Evolutionary conservation across 164 flowering plant species (phyloP), one percentile per base, ranked within the genome.

Genomic region (Litsea cubeba): DNA sequence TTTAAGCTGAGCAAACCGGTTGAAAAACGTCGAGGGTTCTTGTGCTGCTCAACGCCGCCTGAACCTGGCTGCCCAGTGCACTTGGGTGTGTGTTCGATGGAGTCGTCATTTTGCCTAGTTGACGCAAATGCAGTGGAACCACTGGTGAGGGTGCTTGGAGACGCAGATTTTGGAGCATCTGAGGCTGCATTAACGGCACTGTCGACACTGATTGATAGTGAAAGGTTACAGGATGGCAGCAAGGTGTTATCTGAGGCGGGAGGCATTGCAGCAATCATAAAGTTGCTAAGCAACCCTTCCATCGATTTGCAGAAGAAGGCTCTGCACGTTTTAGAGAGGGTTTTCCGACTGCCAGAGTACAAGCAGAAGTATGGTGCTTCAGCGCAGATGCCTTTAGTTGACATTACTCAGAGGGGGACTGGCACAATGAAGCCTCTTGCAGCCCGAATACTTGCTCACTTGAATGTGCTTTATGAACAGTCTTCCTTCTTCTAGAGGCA

Each of bases 101-200:
- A 84, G 70, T 75, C 85, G 12, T 85, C 95, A 28, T 90, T 85
- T 81, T 90, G 95, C 82, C 85, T 90, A 26, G 49, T 90, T 32
- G 91, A 87, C 79, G 92, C 92, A 50, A 84, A 81, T 63, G 91
- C 95, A 54, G 78, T 90, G 50, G 68, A 30, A 67, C 88, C 92
- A 18, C 87, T 90, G 12, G 86, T 82, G 62, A 78, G 80, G 69
- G 80, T 84, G 71, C 86, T 90, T 32, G 83, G 78, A 58, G 88
- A 84, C n/a, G 60, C 86, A 26, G 86, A 90, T 78, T 63, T 81
- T 50, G 81, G 71, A 63, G 83, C 80, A 12, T 76, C 82, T 70
- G 85, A 84, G 68, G 91, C 92, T 74, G 76, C 92, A 69, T 77
- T 90, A 57, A 83, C 75, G 70, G 88, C 95, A 22, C 72, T 88